These are phyloP conservation scores for Thelonectria blattea DNA, from an alignment of 2,329 filamentous ascomycete species.

Conservation along the genomic window DNA sequence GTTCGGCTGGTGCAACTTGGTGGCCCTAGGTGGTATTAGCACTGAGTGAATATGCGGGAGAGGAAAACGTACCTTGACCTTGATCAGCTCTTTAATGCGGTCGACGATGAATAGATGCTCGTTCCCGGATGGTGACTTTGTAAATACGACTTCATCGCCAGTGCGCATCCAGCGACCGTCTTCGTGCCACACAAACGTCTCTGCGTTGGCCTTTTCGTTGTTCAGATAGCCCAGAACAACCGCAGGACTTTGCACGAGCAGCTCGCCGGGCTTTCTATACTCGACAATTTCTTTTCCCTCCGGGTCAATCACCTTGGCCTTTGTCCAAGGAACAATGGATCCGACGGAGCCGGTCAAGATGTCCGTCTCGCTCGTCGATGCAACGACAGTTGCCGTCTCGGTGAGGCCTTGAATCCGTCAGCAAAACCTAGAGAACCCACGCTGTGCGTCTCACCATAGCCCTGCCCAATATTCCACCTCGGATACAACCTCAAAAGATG, in stretches of 20 bases:
- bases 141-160: slow-evolving; percentile 79
- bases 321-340: slow-evolving; percentile 65
- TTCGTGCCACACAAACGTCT: slow-evolving; percentile 72
- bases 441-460: slow-evolving; percentile 6
- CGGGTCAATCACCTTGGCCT: slow-evolving; percentile 66
- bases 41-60: no score
- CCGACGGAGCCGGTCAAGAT: slow-evolving; percentile 72
- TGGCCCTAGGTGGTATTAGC: slow-evolving; percentile 41
- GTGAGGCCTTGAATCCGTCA: slow-evolving; percentile 62
- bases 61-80: slow-evolving; percentile 65
- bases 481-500: slow-evolving; percentile 67
- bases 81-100: slow-evolving; percentile 72
- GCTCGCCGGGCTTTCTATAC: slow-evolving; percentile 76
- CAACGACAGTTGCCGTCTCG: slow-evolving; percentile 72
- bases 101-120: slow-evolving; percentile 87
- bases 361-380: slow-evolving; percentile 60
- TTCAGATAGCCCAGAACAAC: slow-evolving; percentile 83
- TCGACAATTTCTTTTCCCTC: slow-evolving; percentile 71
- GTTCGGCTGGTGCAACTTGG: slow-evolving; percentile 79
- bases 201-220: slow-evolving; percentile 79
- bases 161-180: slow-evolving; percentile 79
- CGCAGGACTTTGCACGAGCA: slow-evolving; percentile 76
- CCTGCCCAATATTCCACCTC: slow-evolving; percentile 66
- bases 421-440: not conserved
- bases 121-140: slow-evolving; percentile 64